These are phyloP conservation scores for Steccherinum ochraceum DNA, from an alignment of 768 basidiomycete genomes.

Conservation along the genomic window DNA sequence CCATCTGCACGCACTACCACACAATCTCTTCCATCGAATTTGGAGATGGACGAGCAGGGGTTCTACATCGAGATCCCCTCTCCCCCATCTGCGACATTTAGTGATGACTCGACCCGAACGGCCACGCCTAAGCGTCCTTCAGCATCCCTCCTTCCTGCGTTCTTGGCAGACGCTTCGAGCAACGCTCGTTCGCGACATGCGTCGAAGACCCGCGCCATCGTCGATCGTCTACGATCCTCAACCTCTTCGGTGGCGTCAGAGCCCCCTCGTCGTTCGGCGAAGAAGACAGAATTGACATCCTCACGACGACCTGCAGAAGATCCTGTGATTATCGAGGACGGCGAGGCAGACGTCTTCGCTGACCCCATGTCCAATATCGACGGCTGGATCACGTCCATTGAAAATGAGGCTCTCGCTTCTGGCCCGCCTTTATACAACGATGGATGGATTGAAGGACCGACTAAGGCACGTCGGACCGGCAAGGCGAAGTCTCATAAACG, in stretches of 20 bases:
- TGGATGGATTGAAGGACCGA: slow-evolving; percentile 18
- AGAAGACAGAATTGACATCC: slow-evolving; percentile 5
- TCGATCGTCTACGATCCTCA: slow-evolving; percentile 44
- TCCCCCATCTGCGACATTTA: slow-evolving; percentile 6
- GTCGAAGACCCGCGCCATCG: slow-evolving; percentile 54
- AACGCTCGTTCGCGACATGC: slow-evolving; percentile 30
- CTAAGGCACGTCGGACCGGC: slow-evolving; percentile 2
- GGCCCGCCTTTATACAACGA: slow-evolving; percentile 10
- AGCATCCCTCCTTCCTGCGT: slow-evolving; percentile 39
- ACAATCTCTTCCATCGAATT: slow-evolving; percentile 27
- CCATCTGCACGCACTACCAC: slow-evolving; percentile 24
- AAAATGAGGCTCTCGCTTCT: slow-evolving; percentile 5
- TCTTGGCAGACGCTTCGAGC: slow-evolving; percentile 34
- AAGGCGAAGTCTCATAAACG: slow-evolving; percentile 11
- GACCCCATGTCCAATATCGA: slow-evolving; percentile 9
- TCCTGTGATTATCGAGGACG: background rate
- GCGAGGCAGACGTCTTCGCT: background rate
- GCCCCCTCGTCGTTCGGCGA: background rate
- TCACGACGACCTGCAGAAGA: background rate
- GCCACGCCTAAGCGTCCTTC: slow-evolving; percentile 25
- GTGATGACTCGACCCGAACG: slow-evolving; percentile 25
- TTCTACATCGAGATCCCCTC: slow-evolving; percentile 38
- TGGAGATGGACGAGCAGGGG: slow-evolving; percentile 49
- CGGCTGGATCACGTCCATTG: slow-evolving; percentile 17
- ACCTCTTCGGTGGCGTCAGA: background rate